Percentiles rank a stretch among this genome's conserved stretches.
Evolutionary conservation across 1,284 basidiomycete species (phyloP).

Genomic region (Coriolopsis trogii): DNA sequence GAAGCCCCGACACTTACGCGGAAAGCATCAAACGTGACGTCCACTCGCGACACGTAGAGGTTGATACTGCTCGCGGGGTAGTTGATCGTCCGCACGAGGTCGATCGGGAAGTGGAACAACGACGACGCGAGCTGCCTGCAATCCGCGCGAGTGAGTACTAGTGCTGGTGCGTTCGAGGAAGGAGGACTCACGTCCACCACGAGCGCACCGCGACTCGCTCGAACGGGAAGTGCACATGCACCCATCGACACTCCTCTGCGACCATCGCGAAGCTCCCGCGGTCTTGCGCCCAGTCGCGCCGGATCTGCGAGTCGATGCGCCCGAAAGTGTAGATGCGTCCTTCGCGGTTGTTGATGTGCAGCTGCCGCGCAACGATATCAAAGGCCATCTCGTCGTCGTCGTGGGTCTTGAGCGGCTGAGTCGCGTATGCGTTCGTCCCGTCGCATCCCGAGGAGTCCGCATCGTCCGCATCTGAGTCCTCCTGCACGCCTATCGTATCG

Average conservation of each 20-base stretch:
- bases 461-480: slow-evolving; percentile 13
- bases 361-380: slow-evolving; percentile 33
- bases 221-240: slow-evolving; percentile 34
- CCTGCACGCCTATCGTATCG: slow-evolving; percentile 4
- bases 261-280: slow-evolving; percentile 43
- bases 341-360: slow-evolving; percentile 39
- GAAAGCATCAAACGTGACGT: slow-evolving; percentile 47
- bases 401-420: slow-evolving; percentile 11
- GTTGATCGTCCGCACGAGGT: slow-evolving; percentile 31
- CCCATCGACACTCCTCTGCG: slow-evolving; percentile 42
- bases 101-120: slow-evolving; percentile 33
- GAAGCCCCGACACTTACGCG: slow-evolving; percentile 26
- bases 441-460: no score
- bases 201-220: slow-evolving; percentile 21
- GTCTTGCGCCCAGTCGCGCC: slow-evolving; percentile 40
- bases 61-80: slow-evolving; percentile 39
- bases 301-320: slow-evolving; percentile 39
- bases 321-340: slow-evolving; percentile 46
- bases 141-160: neutral
- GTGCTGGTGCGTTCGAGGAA: neutral
- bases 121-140: slow-evolving; percentile 31
- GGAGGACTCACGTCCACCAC: slow-evolving; percentile 27
- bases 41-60: slow-evolving; percentile 39
- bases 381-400: slow-evolving; percentile 38
- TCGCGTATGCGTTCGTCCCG: slow-evolving; percentile 5